These are phyloP conservation scores for Aureobasidium lini DNA, from an alignment of 2,329 filamentous ascomycete species.

Conservation along the genomic window DNA sequence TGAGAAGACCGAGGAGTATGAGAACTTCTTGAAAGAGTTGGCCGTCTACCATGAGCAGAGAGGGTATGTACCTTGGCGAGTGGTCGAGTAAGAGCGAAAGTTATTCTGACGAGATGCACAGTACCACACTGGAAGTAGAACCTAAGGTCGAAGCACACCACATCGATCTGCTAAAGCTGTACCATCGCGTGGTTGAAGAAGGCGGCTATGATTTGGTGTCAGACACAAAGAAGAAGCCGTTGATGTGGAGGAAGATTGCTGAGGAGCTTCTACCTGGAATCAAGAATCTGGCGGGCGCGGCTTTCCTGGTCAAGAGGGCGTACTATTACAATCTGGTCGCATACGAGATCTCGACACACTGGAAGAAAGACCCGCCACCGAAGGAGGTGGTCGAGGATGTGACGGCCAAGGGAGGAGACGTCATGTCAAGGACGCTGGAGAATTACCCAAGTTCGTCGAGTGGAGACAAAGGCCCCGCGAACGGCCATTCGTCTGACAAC, in stretches of 20 bases:
- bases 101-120: slow-evolving; percentile 23
- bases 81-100: neutral
- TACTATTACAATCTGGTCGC: slow-evolving; percentile 87
- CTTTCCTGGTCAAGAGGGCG: slow-evolving; percentile 76
- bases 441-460: slow-evolving; percentile 55
- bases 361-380: slow-evolving; percentile 74
- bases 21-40: slow-evolving; percentile 69
- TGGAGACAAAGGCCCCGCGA: slow-evolving; percentile 38
- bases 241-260: slow-evolving; percentile 76
- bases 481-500: slow-evolving; percentile 50
- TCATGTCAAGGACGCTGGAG: slow-evolving; percentile 71
- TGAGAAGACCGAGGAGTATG: slow-evolving; percentile 56
- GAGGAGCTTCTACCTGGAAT: slow-evolving; percentile 68
- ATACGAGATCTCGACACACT: slow-evolving; percentile 73
- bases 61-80: slow-evolving; percentile 44
- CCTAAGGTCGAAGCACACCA: slow-evolving; percentile 72
- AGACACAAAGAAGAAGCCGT: slow-evolving; percentile 62
- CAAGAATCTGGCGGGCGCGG: slow-evolving; percentile 71
- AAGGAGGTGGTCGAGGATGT: slow-evolving; percentile 78
- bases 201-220: slow-evolving; percentile 79
- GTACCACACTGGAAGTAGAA: slow-evolving; percentile 67
- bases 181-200: slow-evolving; percentile 65
- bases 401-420: slow-evolving; percentile 70
- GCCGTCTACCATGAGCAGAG: slow-evolving; percentile 68
- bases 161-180: slow-evolving; percentile 71